These are phyloP conservation scores for Leccinum solheimii DNA, from an alignment of 1,284 basidiomycete species.

Conservation along the genomic window DNA sequence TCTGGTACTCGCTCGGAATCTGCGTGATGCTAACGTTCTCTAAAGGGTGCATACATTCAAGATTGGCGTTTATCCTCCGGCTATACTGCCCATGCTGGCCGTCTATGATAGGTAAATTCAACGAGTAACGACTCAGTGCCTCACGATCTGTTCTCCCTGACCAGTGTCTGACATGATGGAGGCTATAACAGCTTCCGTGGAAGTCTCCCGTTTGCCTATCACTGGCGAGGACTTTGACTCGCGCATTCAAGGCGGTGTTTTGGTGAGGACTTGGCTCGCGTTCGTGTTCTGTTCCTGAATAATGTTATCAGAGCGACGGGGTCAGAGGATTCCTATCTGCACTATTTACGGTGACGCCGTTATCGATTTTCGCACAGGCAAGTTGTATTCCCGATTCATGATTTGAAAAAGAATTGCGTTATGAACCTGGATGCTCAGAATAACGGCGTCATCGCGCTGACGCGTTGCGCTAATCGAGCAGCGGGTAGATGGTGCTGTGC, in stretches of 20 bases:
- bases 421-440: conserved; percentile 45
- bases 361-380: conserved; percentile 79
- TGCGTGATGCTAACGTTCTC: conserved; percentile 4
- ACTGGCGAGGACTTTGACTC: conserved; percentile 74
- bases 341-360: conserved; percentile 77
- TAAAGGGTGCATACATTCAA: conserved; percentile 77
- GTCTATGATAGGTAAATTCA: conserved; percentile 59
- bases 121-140: neutral
- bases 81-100: conserved; percentile 80
- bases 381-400: neutral
- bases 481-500: conserved; percentile 74
- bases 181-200: conserved; percentile 82
- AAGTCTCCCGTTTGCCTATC: conserved; percentile 73
- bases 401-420: neutral
- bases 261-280: conserved; percentile 46
- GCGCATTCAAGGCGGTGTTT: conserved; percentile 81
- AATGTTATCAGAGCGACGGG: conserved; percentile 58
- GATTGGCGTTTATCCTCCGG: conserved; percentile 75
- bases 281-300: neutral
- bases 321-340: conserved; percentile 74
- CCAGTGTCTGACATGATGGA: conserved; percentile 79
- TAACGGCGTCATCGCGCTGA: conserved; percentile 79
- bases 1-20: neutral
- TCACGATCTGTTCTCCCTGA: neutral
- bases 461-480: conserved; percentile 71